These are phyloP conservation scores for Penicillium sp. DNA, from an alignment of 2,329 filamentous ascomycete species.

Conservation along the genomic window DNA sequence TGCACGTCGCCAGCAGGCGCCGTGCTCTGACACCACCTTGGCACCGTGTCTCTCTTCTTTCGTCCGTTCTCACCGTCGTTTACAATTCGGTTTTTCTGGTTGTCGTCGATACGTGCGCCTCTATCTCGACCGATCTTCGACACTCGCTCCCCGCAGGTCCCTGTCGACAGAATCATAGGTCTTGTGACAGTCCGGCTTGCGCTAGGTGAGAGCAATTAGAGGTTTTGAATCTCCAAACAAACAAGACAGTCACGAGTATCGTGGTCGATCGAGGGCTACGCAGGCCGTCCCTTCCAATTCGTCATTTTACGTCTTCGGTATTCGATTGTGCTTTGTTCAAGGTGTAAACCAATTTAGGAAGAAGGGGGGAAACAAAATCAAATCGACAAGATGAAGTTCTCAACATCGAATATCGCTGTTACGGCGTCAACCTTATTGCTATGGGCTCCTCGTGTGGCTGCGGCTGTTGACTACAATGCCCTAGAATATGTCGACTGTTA, in stretches of 20 bases:
- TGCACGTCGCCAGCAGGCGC: constrained; percentile 12
- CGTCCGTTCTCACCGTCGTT: constrained; percentile 11
- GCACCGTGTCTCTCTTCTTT: constrained; percentile 12
- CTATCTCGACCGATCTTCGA: background rate
- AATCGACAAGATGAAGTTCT: constrained; percentile 4
- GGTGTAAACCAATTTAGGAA: background rate
- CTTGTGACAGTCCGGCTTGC: background rate
- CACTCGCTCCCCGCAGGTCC: background rate
- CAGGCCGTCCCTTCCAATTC: constrained; percentile 32
- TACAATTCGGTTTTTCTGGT: background rate
- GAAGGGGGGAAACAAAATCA: background rate
- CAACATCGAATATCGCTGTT: background rate
- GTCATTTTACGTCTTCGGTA: background rate
- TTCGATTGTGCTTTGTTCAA: background rate
- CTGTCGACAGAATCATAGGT: background rate
- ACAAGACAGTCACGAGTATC: background rate
- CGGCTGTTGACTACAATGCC: constrained; percentile 6
- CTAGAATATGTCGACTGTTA: constrained; percentile 10
- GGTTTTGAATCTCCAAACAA: background rate
- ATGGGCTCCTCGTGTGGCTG: background rate
- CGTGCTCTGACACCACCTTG: constrained; percentile 10
- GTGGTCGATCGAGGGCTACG: constrained; percentile 30
- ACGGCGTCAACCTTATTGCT: constrained; percentile 4
- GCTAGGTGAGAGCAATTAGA: constrained; percentile 9
- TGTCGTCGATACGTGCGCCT: background rate